phyloP scores from a whole-genome alignment of 225 moss, liverwort and hornwort species.

The Straminergon stramineum region DNA sequence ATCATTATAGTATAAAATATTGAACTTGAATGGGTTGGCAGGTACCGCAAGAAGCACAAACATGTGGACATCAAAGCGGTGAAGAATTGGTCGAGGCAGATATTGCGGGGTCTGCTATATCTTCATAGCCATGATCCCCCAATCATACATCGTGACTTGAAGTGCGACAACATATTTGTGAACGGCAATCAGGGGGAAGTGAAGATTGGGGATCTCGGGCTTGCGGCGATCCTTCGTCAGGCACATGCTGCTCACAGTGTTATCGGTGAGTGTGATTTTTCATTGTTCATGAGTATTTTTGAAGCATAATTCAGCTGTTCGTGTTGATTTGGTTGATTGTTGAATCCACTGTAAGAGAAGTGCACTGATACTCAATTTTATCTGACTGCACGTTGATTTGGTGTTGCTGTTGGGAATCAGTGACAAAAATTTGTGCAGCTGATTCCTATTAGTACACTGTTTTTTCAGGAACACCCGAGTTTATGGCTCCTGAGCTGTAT shows the following conservation, averaged over 20 bases:
- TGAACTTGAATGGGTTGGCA: slow-evolving; percentile 10
- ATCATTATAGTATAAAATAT: not conserved
- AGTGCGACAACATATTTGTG: slow-evolving; percentile 98
- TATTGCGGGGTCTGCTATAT: slow-evolving; percentile 82
- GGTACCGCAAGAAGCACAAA: slow-evolving; percentile 93
- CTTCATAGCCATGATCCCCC: slow-evolving; percentile 98
- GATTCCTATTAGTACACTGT: not conserved
- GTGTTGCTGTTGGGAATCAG: slow-evolving; percentile 5
- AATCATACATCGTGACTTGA: slow-evolving; percentile 93
- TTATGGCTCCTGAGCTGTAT: slow-evolving; percentile 96
- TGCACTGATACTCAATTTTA: not conserved
- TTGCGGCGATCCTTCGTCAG: slow-evolving; percentile 91
- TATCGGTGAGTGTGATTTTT: slow-evolving; percentile 41
- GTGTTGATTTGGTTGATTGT: not conserved
- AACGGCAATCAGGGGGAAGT: slow-evolving; percentile 98
- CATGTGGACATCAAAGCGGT: slow-evolving; percentile 96
- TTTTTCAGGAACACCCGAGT: slow-evolving; percentile 81
- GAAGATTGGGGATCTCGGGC: slow-evolving; percentile 96
- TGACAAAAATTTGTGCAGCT: not conserved
- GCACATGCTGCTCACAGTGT: slow-evolving; percentile 96
- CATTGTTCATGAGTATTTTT: not conserved
- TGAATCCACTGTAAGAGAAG: not conserved
- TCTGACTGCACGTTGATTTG: not conserved
- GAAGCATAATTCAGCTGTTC: not conserved
- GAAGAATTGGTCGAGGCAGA: slow-evolving; percentile 97